A percentile compares a stretch with the other conserved stretches of the same genome.
phyloP scores from a whole-genome alignment of 108 stramenopile genomes.

The Skeletonema grethae region DNA sequence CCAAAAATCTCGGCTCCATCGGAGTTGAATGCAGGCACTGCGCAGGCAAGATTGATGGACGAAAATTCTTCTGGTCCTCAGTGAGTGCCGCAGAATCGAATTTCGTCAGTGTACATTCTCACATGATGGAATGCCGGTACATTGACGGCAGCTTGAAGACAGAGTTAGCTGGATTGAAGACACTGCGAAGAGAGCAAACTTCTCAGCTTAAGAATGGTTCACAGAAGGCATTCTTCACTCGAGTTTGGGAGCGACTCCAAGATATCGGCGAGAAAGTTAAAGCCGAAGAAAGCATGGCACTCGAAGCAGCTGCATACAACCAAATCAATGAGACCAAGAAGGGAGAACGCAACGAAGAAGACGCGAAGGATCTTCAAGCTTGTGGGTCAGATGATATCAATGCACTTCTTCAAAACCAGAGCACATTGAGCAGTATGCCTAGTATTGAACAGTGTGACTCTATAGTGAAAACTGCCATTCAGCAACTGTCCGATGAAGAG shows the following conservation, averaged over 20 bases:
- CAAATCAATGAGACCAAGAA: not conserved
- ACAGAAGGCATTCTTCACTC: conserved; percentile 87
- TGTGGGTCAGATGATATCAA: conserved; percentile 37
- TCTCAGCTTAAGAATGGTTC: conserved; percentile 77
- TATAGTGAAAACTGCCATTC: conserved; percentile 5
- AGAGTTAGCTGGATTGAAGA: conserved; percentile 65
- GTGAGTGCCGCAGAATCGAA: conserved; percentile 92
- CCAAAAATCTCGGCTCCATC: conserved; percentile 86
- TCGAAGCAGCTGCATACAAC: conserved; percentile 6
- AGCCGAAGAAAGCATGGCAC: not conserved
- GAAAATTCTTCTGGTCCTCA: conserved; percentile 92
- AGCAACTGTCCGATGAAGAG: conserved; percentile 9
- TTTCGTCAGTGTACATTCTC: conserved; percentile 91
- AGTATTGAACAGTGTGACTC: conserved; percentile 30
- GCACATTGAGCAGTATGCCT: conserved; percentile 47
- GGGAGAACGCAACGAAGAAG: conserved; percentile 8
- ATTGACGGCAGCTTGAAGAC: conserved; percentile 69
- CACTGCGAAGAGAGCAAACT: conserved; percentile 87
- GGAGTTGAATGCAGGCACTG: conserved; percentile 94
- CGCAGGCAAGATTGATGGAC: conserved; percentile 83
- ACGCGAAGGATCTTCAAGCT: conserved; percentile 15
- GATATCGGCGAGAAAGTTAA: conserved; percentile 3
- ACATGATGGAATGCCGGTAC: conserved; percentile 85
- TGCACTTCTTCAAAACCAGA: conserved; percentile 42
- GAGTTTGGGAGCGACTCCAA: conserved; percentile 85